These are phyloP conservation scores for Polyplosphaeria fusca DNA, from an alignment of 495 filamentous ascomycete species.

Conservation along the genomic window DNA sequence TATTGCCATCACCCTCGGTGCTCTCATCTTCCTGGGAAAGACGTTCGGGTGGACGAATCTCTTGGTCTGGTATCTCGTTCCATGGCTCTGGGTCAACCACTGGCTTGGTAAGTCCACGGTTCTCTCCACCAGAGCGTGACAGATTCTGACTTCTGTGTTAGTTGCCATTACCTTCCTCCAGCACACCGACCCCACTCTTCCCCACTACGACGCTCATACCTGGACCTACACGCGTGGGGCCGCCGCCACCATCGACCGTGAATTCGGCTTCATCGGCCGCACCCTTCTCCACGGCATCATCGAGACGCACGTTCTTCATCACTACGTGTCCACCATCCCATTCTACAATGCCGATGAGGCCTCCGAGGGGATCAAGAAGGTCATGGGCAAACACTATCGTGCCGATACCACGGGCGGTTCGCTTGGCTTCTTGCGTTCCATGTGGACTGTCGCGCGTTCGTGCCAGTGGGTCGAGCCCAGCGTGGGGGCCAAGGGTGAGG, in stretches of 20 bases:
- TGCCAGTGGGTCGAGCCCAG: conserved; percentile 75
- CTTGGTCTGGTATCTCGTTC: conserved; percentile 87
- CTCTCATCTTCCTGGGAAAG: conserved; percentile 45
- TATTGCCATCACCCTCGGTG: conserved; percentile 36
- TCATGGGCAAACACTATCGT: conserved; percentile 81
- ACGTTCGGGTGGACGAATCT: conserved; percentile 82
- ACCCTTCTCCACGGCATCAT: conserved; percentile 86
- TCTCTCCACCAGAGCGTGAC: neutral
- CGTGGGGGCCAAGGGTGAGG: conserved; percentile 53
- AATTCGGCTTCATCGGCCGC: conserved; percentile 84
- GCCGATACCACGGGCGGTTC: conserved; percentile 61
- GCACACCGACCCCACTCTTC: conserved; percentile 80
- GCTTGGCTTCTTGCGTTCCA: conserved; percentile 50
- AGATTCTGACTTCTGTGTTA: no score
- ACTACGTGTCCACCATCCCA: conserved; percentile 79
- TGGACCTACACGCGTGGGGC: conserved; percentile 88
- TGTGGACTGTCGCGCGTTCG: conserved; percentile 64
- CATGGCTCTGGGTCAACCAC: conserved; percentile 98
- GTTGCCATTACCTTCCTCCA: conserved; percentile 72
- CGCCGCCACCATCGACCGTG: conserved; percentile 82
- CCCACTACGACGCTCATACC: conserved; percentile 72
- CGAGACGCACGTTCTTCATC: conserved; percentile 88
- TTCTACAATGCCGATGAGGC: conserved; percentile 92
- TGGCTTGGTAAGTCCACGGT: conserved; percentile 67
- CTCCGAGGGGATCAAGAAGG: conserved; percentile 73